Evolutionary conservation across 371 early-diverging fungal genomes (phyloP).

Genomic region (Coemansia sp.): DNA sequence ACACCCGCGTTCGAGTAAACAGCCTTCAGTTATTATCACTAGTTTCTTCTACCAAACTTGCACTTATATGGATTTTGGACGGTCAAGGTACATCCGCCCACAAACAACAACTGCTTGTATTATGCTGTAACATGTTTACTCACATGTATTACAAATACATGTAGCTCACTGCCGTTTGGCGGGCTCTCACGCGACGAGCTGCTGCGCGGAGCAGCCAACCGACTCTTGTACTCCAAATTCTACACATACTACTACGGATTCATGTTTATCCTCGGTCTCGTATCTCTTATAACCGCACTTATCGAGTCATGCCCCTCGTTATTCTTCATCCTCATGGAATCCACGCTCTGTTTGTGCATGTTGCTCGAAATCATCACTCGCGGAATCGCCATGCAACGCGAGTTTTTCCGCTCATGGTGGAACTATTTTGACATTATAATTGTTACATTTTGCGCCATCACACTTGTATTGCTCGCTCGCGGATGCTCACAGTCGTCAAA

Average conservation of each 20-base stretch:
- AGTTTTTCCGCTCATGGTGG: slow-evolving; percentile 43
- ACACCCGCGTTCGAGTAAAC: too few species aligned
- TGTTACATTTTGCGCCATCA: slow-evolving; percentile 45
- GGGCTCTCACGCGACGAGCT: slow-evolving; percentile 48
- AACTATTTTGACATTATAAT: slow-evolving; percentile 49
- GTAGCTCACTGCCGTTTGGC: slow-evolving; percentile 27
- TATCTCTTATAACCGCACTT: slow-evolving; percentile 45
- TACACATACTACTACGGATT: slow-evolving; percentile 48
- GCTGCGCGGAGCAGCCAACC: slow-evolving; percentile 50
- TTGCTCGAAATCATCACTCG: slow-evolving; percentile 48
- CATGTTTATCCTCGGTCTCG: slow-evolving; percentile 38
- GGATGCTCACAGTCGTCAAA: slow-evolving; percentile 44
- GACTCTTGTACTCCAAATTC: slow-evolving; percentile 46
- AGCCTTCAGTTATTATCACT: too few species aligned
- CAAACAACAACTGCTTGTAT: neutral
- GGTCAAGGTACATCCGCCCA: neutral
- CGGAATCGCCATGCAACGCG: slow-evolving; percentile 35
- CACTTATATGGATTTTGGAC: neutral
- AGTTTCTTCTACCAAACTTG: too few species aligned
- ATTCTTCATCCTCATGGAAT: slow-evolving; percentile 48
- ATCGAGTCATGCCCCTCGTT: slow-evolving; percentile 46
- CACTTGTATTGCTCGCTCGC: slow-evolving; percentile 37
- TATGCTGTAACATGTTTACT: too few species aligned
- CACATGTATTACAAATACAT: neutral
- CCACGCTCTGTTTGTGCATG: slow-evolving; percentile 48